Percentiles rank a stretch among this genome's conserved stretches.
Evolutionary conservation across 441 rosid genomes (phyloP).

Genomic region (Populus hybrid): DNA sequence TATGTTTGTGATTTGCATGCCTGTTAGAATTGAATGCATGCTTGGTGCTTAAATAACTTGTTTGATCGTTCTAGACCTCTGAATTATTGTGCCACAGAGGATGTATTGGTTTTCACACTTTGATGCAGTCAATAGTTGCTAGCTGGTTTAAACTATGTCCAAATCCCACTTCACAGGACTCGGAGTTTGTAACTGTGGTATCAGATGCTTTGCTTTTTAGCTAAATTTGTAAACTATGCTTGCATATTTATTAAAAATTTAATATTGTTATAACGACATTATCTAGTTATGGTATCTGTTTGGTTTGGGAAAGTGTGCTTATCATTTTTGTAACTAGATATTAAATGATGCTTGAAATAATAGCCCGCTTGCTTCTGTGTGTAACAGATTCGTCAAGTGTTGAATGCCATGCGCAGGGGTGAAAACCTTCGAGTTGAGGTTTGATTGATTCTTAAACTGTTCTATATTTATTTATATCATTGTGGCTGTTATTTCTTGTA

Average conservation of each 20-base stretch:
- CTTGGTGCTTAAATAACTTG: neutral
- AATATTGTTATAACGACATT: neutral
- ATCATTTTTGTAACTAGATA: neutral
- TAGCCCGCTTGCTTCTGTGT: constrained; percentile 22
- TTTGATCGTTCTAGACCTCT: neutral
- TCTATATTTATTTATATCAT: constrained; percentile 1
- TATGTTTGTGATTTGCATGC: neutral
- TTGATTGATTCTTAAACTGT: constrained; percentile 25
- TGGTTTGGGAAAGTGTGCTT: neutral
- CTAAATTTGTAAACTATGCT: neutral
- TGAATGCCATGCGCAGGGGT: constrained; percentile 77
- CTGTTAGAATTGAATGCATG: neutral
- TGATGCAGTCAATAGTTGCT: neutral
- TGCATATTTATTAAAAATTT: neutral
- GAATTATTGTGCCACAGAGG: neutral
- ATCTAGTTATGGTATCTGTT: neutral
- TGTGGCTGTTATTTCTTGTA: neutral
- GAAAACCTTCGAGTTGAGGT: constrained; percentile 76
- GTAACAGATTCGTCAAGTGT: constrained; percentile 73
- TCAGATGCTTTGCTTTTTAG: neutral
- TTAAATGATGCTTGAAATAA: neutral
- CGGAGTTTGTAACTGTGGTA: neutral
- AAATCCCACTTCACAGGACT: neutral
- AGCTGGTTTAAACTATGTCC: neutral
- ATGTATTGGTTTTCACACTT: neutral